Percentiles rank a stretch among this genome's conserved stretches.
Evolutionary conservation across 352 stramenopile genomes (phyloP).

Genomic region (Globisporangium yorkense): DNA sequence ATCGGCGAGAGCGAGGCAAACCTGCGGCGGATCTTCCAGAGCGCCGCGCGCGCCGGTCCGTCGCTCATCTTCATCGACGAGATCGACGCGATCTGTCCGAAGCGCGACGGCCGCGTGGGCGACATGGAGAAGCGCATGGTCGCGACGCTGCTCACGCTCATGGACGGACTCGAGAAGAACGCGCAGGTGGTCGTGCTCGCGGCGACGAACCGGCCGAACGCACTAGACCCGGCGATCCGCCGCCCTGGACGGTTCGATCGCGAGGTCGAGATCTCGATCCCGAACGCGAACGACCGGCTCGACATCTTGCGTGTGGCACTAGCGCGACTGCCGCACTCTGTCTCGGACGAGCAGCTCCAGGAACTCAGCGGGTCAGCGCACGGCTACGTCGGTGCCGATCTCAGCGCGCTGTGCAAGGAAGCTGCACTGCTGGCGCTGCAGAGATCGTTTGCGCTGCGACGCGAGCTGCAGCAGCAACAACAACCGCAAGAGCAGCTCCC

Average conservation of each 20-base stretch:
- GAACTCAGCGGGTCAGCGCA: conserved; percentile 92
- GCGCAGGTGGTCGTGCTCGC: conserved; percentile 68
- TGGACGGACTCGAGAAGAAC: conserved; percentile 77
- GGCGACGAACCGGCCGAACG: conserved; percentile 85
- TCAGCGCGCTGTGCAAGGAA: conserved; percentile 75
- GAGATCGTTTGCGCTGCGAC: conserved; percentile 22
- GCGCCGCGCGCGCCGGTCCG: conserved; percentile 35
- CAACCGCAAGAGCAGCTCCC: not conserved
- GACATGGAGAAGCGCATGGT: conserved; percentile 85
- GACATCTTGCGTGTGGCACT: conserved; percentile 93
- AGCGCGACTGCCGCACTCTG: conserved; percentile 76
- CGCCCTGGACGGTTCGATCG: conserved; percentile 95
- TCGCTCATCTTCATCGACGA: conserved; percentile 88
- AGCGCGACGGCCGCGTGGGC: conserved; percentile 69
- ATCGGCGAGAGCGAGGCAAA: conserved; percentile 90
- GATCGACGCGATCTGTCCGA: conserved; percentile 87
- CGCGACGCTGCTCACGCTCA: conserved; percentile 84
- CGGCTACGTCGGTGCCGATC: conserved; percentile 91
- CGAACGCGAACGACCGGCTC: conserved; percentile 88
- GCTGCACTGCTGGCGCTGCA: conserved; percentile 62
- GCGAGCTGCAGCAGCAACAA: not conserved
- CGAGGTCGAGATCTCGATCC: conserved; percentile 96
- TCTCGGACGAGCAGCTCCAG: conserved; percentile 81
- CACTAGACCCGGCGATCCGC: conserved; percentile 90
- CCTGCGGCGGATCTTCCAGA: conserved; percentile 61